Conservation (phyloP, 202 grass and related monocot genomes). For the Panicum hallii region DNA sequence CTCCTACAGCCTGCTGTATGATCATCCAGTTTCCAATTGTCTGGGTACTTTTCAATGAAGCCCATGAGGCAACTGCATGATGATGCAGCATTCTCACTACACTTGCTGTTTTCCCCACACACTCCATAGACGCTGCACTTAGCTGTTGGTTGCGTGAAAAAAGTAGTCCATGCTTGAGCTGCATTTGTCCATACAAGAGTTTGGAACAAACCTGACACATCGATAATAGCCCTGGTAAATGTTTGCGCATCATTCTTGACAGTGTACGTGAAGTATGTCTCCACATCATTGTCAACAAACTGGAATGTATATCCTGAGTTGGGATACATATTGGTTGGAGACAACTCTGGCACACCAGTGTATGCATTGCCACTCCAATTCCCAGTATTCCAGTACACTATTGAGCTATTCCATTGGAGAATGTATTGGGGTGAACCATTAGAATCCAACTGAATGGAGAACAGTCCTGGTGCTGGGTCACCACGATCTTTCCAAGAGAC, state of each 20-base stretch:
- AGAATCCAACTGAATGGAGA: conserved; percentile 47
- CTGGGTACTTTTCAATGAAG: conserved; percentile 37
- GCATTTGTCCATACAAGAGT: conserved; percentile 27
- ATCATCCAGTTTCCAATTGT: conserved; percentile 30
- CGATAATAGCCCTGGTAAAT: not conserved
- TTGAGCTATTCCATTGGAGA: conserved; percentile 47
- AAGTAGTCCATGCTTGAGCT: conserved; percentile 34
- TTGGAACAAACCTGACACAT: conserved; percentile 11
- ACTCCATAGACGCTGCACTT: conserved; percentile 42
- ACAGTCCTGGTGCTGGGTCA: conserved; percentile 47
- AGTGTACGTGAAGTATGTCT: conserved; percentile 29
- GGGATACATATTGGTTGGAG: no score
- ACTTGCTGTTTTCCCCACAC: conserved; percentile 45
- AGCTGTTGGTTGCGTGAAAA: conserved; percentile 18
- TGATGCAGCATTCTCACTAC: conserved; percentile 35
- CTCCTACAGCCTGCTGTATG: conserved; percentile 46
- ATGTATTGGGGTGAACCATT: conserved; percentile 22
- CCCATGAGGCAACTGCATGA: conserved; percentile 53
- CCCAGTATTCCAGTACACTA: conserved; percentile 42
- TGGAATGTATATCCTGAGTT: no score
- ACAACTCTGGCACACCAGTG: conserved; percentile 48
- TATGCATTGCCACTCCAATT: conserved; percentile 45
- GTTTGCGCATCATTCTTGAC: not conserved
- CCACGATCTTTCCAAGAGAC: conserved; percentile 45
- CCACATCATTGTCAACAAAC: conserved; percentile 29